Evolutionary conservation across 495 filamentous ascomycete species (phyloP).

Genomic region (Trichoderma reesei): DNA sequence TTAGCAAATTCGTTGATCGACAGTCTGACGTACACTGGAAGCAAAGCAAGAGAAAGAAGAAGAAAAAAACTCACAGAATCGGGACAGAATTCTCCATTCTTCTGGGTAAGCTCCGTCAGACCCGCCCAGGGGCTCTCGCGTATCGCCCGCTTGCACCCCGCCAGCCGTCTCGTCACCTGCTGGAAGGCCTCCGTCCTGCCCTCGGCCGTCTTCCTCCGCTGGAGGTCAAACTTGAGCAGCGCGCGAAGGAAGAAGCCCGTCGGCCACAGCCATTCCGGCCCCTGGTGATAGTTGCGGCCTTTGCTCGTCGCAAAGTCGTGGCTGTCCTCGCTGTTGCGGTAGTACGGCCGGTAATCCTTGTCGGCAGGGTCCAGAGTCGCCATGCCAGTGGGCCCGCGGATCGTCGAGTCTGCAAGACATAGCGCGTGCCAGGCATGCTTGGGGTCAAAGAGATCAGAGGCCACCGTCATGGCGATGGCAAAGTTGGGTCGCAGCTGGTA

Average conservation of each 20-base stretch:
- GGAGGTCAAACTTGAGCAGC: conserved; percentile 79
- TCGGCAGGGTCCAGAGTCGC: conserved; percentile 89
- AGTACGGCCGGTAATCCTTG: conserved; percentile 85
- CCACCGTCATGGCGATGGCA: conserved; percentile 90
- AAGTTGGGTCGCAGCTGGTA: conserved; percentile 95
- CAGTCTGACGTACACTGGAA: conserved; percentile 7
- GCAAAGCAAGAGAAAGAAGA: conserved; percentile 9
- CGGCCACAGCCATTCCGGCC: conserved; percentile 99
- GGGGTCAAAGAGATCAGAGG: conserved; percentile 75
- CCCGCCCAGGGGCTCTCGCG: conserved; percentile 76
- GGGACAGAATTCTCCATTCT: conserved; percentile 67
- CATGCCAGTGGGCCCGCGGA: conserved; percentile 87
- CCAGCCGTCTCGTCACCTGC: conserved; percentile 76
- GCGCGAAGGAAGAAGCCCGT: conserved; percentile 91
- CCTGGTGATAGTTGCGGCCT: conserved; percentile 95
- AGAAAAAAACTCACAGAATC: conserved; percentile 64
- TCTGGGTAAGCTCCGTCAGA: conserved; percentile 86
- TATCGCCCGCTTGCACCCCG: conserved; percentile 74
- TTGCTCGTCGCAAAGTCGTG: conserved; percentile 83
- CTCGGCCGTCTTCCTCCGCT: conserved; percentile 49
- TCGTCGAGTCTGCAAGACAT: conserved; percentile 61
- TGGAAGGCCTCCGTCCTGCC: conserved; percentile 79
- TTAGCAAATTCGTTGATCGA: conserved; percentile 14
- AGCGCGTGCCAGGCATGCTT: conserved; percentile 68
- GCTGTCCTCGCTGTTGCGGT: conserved; percentile 89